Conservation (phyloP, 2,329 filamentous ascomycete genomes). For the Verticillium isaacii region DNA sequence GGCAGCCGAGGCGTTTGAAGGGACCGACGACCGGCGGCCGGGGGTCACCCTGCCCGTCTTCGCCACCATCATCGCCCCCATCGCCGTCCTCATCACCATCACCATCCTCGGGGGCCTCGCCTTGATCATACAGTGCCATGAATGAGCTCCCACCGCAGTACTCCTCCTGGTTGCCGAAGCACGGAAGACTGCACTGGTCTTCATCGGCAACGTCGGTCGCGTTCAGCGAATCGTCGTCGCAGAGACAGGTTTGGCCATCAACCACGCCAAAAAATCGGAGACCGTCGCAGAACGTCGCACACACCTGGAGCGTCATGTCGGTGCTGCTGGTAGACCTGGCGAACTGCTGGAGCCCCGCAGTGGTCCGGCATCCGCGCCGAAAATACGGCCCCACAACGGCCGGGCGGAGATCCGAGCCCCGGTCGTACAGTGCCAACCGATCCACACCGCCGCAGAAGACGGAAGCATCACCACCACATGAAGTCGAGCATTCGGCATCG, state of each 20-base stretch:
- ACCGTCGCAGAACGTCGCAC: constrained; percentile 26
- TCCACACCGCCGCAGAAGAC: neutral
- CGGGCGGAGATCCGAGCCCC: neutral
- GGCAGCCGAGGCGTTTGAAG: neutral
- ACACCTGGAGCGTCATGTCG: constrained; percentile 28
- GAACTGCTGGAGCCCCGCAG: neutral
- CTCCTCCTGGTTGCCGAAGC: constrained; percentile 23
- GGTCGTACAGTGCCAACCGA: neutral
- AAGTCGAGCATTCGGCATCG: neutral
- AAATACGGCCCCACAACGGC: neutral
- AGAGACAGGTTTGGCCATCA: constrained; percentile 34
- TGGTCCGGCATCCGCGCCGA: neutral
- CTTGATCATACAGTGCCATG: constrained; percentile 25
- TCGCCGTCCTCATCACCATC: neutral
- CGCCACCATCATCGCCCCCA: neutral
- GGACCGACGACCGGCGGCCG: neutral
- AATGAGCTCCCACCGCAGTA: constrained; percentile 28
- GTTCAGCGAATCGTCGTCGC: constrained; percentile 23
- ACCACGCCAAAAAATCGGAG: constrained; percentile 37
- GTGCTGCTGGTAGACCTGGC: constrained; percentile 6
- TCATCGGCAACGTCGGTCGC: constrained; percentile 20
- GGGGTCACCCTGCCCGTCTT: neutral
- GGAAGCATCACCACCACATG: neutral
- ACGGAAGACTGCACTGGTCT: constrained; percentile 27
- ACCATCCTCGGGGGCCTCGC: neutral